Percentiles rank a stretch among this genome's conserved stretches.
phyloP scores from a whole-genome alignment of 2,329 filamentous ascomycete species.

The Microsporum audouinii region DNA sequence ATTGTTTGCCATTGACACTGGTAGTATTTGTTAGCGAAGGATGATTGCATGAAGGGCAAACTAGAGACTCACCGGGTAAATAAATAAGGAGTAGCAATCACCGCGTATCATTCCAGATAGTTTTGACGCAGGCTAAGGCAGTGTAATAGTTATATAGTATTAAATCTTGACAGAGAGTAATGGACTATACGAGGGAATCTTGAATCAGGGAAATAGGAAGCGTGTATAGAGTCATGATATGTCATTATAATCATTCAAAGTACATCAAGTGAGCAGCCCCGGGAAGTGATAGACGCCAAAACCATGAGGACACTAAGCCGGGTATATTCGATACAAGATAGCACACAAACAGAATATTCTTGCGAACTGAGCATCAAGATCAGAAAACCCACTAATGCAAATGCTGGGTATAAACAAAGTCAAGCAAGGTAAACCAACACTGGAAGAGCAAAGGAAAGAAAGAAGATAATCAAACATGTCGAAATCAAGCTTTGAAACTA shows the following conservation, averaged over 20 bases:
- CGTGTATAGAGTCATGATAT: not conserved
- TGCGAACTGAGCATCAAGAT: not conserved
- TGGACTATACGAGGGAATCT: not conserved
- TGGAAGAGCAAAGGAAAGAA: not conserved
- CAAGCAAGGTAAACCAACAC: not conserved
- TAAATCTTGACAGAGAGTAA: no score
- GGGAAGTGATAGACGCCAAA: not conserved
- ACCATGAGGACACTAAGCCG: not conserved
- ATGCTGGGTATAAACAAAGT: conserved; percentile 3
- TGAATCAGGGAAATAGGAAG: not conserved
- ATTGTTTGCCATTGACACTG: no score
- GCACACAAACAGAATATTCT: not conserved
- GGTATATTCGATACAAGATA: not conserved
- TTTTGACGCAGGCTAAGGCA: no score
- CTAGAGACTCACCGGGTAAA: no score
- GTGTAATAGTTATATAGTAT: no score
- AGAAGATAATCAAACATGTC: not conserved
- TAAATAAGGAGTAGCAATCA: no score
- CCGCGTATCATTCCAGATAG: no score
- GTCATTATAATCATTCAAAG: not conserved
- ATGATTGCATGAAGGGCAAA: no score
- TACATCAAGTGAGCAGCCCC: not conserved
- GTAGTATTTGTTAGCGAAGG: no score
- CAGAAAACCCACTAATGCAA: not conserved
- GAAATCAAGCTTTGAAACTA: conserved; percentile 8